Percentiles rank a stretch among this genome's conserved stretches.
phyloP scores from a whole-genome alignment of 2,329 filamentous ascomycete species.

The Penicillium hesseltinei region DNA sequence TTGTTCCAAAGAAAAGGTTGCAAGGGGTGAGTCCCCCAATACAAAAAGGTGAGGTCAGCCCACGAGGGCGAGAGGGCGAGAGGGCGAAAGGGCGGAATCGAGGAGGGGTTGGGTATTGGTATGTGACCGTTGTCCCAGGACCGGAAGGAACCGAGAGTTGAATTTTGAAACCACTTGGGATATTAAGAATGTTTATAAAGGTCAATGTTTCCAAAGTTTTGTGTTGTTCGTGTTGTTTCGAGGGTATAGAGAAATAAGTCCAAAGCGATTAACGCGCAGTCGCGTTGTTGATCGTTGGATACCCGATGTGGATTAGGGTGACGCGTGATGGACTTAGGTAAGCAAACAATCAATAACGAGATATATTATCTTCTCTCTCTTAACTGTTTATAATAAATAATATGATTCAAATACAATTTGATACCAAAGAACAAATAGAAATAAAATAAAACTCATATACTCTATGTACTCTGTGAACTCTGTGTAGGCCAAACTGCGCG shows the following conservation, averaged over 20 bases:
- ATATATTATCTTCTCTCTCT: no score
- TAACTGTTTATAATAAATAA: no score
- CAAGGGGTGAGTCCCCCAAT: constrained; percentile 25
- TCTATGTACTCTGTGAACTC: no score
- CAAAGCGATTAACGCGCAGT: constrained; percentile 13
- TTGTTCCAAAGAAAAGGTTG: background rate
- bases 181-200: background rate
- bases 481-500: background rate
- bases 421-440: no score
- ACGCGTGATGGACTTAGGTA: constrained; percentile 13
- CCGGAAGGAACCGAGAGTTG: background rate
- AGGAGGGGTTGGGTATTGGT: constrained; percentile 8
- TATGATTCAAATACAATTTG: no score
- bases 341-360: background rate
- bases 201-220: background rate
- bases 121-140: background rate
- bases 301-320: constrained; percentile 10
- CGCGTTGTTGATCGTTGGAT: constrained; percentile 13
- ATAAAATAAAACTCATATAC: no score
- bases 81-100: constrained; percentile 14
- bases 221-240: no score
- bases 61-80: constrained; percentile 18
- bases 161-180: background rate
- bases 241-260: background rate
- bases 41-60: constrained; percentile 14